phyloP scores from a whole-genome alignment of 768 basidiomycete genomes.

The Mycena amicta region DNA sequence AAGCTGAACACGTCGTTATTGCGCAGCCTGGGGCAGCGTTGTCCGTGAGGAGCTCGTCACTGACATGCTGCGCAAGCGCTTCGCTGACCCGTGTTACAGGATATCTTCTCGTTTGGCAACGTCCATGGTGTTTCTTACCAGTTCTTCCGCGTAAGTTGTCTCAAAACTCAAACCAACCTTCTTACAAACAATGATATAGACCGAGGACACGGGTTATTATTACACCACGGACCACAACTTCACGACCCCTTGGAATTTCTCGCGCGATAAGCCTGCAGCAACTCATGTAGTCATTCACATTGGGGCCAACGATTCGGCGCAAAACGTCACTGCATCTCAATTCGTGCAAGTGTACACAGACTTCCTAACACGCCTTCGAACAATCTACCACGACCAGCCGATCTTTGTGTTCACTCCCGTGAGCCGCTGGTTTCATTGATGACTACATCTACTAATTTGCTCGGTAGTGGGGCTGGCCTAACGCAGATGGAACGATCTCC shows the following conservation, averaged over 20 bases:
- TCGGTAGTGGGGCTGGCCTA: slow-evolving; percentile 59
- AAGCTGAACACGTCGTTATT: slow-evolving; percentile 52
- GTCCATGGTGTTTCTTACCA: slow-evolving; percentile 54
- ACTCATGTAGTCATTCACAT: slow-evolving; percentile 62
- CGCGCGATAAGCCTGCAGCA: slow-evolving; percentile 44
- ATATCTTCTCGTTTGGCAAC: slow-evolving; percentile 54
- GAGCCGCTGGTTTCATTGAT: slow-evolving; percentile 22
- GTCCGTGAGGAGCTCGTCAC: no score
- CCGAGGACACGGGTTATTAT: slow-evolving; percentile 58
- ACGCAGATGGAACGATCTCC: slow-evolving; percentile 43
- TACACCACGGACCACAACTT: slow-evolving; percentile 59
- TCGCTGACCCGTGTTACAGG: slow-evolving; percentile 30
- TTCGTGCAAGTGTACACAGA: slow-evolving; percentile 53
- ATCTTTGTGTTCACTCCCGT: slow-evolving; percentile 60
- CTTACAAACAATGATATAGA: slow-evolving; percentile 32
- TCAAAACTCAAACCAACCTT: background rate
- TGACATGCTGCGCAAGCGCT: no score
- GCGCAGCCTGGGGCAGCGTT: slow-evolving; percentile 60
- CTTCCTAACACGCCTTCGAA: slow-evolving; percentile 48
- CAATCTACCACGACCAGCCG: slow-evolving; percentile 44
- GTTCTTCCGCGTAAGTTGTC: slow-evolving; percentile 45
- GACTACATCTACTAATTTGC: background rate
- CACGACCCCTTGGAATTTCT: slow-evolving; percentile 62
- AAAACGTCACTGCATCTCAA: slow-evolving; percentile 45
- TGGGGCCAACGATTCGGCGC: slow-evolving; percentile 61